phyloP scores from a whole-genome alignment of 345 rosid species.

The Eucalyptus microcorys region DNA sequence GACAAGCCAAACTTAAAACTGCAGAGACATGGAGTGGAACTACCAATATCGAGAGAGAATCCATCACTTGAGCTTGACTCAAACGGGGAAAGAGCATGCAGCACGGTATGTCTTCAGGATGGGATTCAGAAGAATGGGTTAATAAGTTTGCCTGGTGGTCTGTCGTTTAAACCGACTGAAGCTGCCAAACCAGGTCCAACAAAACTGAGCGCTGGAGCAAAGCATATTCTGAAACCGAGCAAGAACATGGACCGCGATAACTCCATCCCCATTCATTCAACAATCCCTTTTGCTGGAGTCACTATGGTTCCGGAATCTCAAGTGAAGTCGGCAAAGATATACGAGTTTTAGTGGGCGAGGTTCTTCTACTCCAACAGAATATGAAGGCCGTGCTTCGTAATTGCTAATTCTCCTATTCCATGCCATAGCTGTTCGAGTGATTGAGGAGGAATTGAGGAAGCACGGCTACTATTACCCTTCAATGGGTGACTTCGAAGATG shows the following conservation, averaged over 20 bases:
- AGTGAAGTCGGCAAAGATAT: slow-evolving; percentile 14
- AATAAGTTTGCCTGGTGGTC: background rate
- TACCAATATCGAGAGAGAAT: background rate
- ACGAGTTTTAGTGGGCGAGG: slow-evolving; percentile 10
- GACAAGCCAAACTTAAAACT: slow-evolving; percentile 16
- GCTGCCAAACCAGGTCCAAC: slow-evolving; percentile 11
- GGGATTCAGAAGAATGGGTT: background rate
- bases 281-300: slow-evolving; percentile 5
- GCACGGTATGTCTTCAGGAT: background rate
- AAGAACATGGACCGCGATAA: slow-evolving; percentile 2
- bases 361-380: background rate
- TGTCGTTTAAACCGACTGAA: slow-evolving; percentile 1
- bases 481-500: background rate
- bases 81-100: background rate
- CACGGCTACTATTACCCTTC: background rate
- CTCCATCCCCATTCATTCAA: slow-evolving; percentile 20
- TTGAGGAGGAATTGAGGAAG: background rate
- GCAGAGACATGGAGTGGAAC: slow-evolving; percentile 4
- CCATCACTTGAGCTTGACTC: background rate
- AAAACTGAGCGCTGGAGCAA: slow-evolving; percentile 33
- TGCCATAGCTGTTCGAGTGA: background rate
- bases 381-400: background rate
- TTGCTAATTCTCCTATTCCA: background rate
- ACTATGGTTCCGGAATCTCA: slow-evolving; percentile 8
- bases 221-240: slow-evolving; percentile 27